Percentiles rank a stretch among this genome's conserved stretches.
Evolutionary conservation across 2,329 filamentous ascomycete genomes (phyloP).

Genomic region (Podosphaera fusca): DNA sequence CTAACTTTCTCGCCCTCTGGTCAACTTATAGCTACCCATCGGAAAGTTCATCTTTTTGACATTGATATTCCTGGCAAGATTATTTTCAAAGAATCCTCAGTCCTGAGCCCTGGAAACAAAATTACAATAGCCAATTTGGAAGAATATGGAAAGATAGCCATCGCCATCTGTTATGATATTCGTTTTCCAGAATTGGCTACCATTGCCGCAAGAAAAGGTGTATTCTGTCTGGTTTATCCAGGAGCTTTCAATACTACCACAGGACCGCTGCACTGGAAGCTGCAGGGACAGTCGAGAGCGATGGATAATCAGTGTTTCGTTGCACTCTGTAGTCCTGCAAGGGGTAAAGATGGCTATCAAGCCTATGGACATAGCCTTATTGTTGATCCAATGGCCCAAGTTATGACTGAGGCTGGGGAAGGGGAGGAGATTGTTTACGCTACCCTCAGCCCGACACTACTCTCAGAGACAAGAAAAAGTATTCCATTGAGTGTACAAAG

Average conservation of each 20-base stretch:
- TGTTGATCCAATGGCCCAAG: slow-evolving; percentile 63
- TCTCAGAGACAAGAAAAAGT: slow-evolving; percentile 53
- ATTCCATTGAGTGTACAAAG: slow-evolving; percentile 73
- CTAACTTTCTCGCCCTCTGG: slow-evolving; percentile 63
- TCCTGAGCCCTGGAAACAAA: slow-evolving; percentile 64
- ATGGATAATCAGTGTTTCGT: slow-evolving; percentile 92
- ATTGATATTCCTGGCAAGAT: slow-evolving; percentile 95
- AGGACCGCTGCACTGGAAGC: slow-evolving; percentile 72
- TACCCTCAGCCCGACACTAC: slow-evolving; percentile 42
- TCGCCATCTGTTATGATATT: slow-evolving; percentile 95
- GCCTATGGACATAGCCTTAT: slow-evolving; percentile 86
- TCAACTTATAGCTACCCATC: slow-evolving; percentile 60
- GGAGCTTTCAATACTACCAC: slow-evolving; percentile 96
- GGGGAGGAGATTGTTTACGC: slow-evolving; percentile 52
- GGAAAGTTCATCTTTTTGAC: slow-evolving; percentile 92
- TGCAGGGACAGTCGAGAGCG: slow-evolving; percentile 62
- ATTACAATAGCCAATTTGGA: slow-evolving; percentile 70
- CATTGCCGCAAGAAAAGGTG: slow-evolving; percentile 66
- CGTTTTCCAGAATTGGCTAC: slow-evolving; percentile 87
- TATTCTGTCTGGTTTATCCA: slow-evolving; percentile 74
- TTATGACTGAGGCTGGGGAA: slow-evolving; percentile 62
- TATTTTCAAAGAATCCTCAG: slow-evolving; percentile 72
- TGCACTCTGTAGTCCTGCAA: slow-evolving; percentile 72
- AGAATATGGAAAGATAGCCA: slow-evolving; percentile 64
- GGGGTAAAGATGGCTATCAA: slow-evolving; percentile 61